Evolutionary conservation across 306 rosid genomes (phyloP).

Genomic region (Lathyrus oleraceus): DNA sequence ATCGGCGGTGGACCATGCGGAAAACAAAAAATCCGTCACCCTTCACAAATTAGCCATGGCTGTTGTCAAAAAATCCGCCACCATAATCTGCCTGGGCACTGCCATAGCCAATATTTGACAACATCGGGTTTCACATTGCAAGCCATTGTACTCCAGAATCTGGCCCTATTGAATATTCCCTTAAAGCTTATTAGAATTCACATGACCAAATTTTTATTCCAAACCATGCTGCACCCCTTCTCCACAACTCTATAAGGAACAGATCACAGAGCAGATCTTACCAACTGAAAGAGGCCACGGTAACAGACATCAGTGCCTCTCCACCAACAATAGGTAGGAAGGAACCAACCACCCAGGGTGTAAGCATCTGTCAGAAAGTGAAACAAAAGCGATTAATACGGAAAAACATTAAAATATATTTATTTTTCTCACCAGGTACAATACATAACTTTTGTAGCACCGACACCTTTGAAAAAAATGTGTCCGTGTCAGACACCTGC

Average conservation of each 20-base stretch:
- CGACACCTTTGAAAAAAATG: no score
- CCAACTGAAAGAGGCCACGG: conserved; percentile 94
- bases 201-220: conserved; percentile 12
- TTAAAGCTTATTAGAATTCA: conserved; percentile 29
- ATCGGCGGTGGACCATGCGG: no score
- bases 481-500: no score
- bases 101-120: no score
- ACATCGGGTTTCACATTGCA: conserved; percentile 70
- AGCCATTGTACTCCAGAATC: conserved; percentile 97
- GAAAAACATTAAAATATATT: not conserved
- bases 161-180: conserved; percentile 62
- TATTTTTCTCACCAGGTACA: not conserved
- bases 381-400: conserved; percentile 16
- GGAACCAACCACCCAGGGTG: conserved; percentile 81
- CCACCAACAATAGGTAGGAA: conserved; percentile 89
- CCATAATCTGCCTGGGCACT: no score
- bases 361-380: conserved; percentile 56
- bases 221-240: not conserved
- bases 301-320: conserved; percentile 77
- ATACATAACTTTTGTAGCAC: no score
- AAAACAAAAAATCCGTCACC: no score
- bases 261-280: conserved; percentile 39
- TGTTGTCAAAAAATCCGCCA: no score
- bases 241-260: conserved; percentile 6
- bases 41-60: no score